Base-by-base conservation (phyloP, 345 rosid genomes). In the Mercurialis annua region DNA sequence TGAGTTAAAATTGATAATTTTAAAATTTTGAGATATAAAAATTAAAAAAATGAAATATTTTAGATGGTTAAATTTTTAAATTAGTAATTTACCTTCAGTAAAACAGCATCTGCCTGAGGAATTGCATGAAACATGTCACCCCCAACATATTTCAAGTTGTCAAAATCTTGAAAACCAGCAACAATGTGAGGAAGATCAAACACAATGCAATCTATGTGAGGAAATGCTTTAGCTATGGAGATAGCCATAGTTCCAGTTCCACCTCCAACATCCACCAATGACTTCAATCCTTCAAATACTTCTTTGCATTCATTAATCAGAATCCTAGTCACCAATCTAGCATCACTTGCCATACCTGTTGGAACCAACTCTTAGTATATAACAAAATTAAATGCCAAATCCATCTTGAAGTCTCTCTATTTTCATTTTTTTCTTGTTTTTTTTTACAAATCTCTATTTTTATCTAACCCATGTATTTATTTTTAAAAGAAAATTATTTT, bases 211-310 rank as follows among this genome's bases (percentile, higher is more conserved):
- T 75, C 30, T 53, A 72, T 16, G 20, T 44, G 0, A 0, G 77
- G 70, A 24, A 64, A 75, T 7, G 59, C 48, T n/a, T 60, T 16
- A 0, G 75, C 66, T 23, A 79, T 57, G 7, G 17, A 9, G 51
- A 24, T 72, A n/a, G 72, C 69, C 16, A 71, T 2, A 7, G 68
- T 42, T 65, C 77, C 80, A 0, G 56, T 66, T 26, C 75, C 75
- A 17, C 80, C 73, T 0, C 68, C 76, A 4, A 69, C 77, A 49
- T 79, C 78, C 40, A 69, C 77, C 58, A 72, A 15, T 0, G 78
- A 58, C 10, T 24, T 34, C 67, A 74, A 16, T 5, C 72, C 74
- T 11, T 71, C 59, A 17, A 71, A 75, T 0, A 78, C 47, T 33
- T 33, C 56, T 53, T 30, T 71, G 10, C 54, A 56, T 56, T 64